phyloP scores from a whole-genome alignment of 345 rosid genomes.

The Aethionema arabicum region DNA sequence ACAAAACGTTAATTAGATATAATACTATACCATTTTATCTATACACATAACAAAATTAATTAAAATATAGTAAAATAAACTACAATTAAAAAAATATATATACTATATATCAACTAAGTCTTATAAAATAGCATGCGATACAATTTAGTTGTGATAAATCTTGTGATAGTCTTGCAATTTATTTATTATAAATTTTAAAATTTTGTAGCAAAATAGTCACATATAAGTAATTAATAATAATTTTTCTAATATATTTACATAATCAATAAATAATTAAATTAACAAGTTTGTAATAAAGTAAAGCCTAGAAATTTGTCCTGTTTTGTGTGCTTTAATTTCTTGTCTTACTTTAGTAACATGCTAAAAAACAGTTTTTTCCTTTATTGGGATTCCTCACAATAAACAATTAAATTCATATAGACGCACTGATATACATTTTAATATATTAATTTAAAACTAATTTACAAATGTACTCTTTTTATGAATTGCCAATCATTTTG shows the following conservation, averaged over 20 bases:
- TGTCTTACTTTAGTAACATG: slow-evolving; percentile 87
- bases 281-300: slow-evolving; percentile 26
- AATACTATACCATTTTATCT: no score
- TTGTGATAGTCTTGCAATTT: no score
- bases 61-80: no score
- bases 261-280: background rate
- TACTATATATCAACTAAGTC: background rate
- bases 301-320: slow-evolving; percentile 45
- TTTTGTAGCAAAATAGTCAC: background rate
- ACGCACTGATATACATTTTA: background rate
- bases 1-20: no score
- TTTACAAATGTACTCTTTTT: background rate
- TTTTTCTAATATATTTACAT: background rate
- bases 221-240: no score
- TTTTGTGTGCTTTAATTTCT: slow-evolving; percentile 43
- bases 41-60: no score
- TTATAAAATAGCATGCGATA: no score
- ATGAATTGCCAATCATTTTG: no score
- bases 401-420: background rate
- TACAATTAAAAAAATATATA: background rate
- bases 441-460: background rate
- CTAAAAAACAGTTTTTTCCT: slow-evolving; percentile 51
- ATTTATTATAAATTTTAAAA: no score
- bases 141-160: no score
- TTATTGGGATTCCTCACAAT: slow-evolving; percentile 77